Evolutionary conservation across 306 rosid genomes (phyloP).

Genomic region (Begonia masoniana): DNA sequence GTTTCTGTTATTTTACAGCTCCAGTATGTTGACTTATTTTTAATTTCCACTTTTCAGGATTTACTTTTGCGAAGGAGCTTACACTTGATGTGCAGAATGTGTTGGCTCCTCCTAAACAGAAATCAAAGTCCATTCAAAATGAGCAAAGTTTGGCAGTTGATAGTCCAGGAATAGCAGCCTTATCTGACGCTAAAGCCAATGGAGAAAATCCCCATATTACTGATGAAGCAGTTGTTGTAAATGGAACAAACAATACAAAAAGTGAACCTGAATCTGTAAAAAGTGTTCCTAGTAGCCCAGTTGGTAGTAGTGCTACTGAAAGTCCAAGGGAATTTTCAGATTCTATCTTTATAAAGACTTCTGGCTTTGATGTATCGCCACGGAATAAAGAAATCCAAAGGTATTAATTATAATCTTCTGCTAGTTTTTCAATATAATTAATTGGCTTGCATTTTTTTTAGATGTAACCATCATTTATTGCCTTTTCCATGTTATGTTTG

Average conservation of each 20-base stretch:
- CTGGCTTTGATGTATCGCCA: slow-evolving; percentile 51
- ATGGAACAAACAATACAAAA: slow-evolving; percentile 47
- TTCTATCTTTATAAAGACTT: slow-evolving; percentile 39
- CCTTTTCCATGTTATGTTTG: no score
- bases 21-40: slow-evolving; percentile 10
- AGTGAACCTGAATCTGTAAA: slow-evolving; percentile 42
- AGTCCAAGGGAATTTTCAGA: slow-evolving; percentile 56
- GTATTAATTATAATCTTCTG: slow-evolving; percentile 24
- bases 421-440: not conserved
- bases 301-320: slow-evolving; percentile 53
- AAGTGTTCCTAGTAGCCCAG: slow-evolving; percentile 72
- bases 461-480: not conserved
- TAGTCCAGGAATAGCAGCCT: slow-evolving; percentile 39
- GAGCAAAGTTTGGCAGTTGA: slow-evolving; percentile 23
- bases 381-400: slow-evolving; percentile 54
- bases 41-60: slow-evolving; percentile 41
- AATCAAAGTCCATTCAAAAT: slow-evolving; percentile 20
- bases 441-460: not conserved
- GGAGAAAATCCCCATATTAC: slow-evolving; percentile 35
- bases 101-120: slow-evolving; percentile 62
- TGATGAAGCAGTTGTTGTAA: slow-evolving; percentile 49
- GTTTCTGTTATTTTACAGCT: no score
- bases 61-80: slow-evolving; percentile 72
- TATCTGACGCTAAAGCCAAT: slow-evolving; percentile 34
- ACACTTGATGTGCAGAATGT: slow-evolving; percentile 74